Conservation (phyloP, 768 basidiomycete species). For the Mycena galericulata region DNA sequence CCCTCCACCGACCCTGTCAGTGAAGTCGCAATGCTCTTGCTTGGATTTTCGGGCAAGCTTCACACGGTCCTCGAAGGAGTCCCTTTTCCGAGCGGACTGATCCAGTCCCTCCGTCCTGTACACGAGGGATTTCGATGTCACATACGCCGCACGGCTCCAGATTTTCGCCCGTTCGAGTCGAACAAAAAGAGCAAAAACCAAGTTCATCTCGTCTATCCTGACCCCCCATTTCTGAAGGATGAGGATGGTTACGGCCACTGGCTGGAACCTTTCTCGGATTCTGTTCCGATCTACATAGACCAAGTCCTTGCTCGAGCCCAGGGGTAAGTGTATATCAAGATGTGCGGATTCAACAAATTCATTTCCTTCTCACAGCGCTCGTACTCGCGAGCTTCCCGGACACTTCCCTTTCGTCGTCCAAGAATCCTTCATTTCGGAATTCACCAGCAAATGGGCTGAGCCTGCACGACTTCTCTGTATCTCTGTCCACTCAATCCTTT, state of each 20-base stretch:
- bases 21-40: conserved; percentile 64
- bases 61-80: conserved; percentile 62
- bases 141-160: conserved; percentile 66
- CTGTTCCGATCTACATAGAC: too few relatives aligned
- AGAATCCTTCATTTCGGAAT: conserved; percentile 56
- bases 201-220: background rate
- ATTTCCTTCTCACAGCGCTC: conserved; percentile 56
- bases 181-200: background rate
- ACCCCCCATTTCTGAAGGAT: background rate
- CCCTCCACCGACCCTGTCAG: conserved; percentile 67
- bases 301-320: too few relatives aligned
- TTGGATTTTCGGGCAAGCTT: conserved; percentile 60
- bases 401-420: conserved; percentile 75
- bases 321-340: too few relatives aligned
- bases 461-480: conserved; percentile 63
- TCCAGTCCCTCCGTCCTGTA: conserved; percentile 65
- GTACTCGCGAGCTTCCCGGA: conserved; percentile 78
- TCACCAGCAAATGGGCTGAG: conserved; percentile 59
- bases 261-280: too few relatives aligned
- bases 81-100: conserved; percentile 62
- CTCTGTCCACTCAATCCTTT: conserved; percentile 49
- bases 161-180: conserved; percentile 63
- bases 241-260: conserved; percentile 9
- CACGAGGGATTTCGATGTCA: conserved; percentile 59
- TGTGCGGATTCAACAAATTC: too few relatives aligned